phyloP scores from a whole-genome alignment of 2,329 filamentous ascomycete genomes.

The Blastomyces gilchristii region DNA sequence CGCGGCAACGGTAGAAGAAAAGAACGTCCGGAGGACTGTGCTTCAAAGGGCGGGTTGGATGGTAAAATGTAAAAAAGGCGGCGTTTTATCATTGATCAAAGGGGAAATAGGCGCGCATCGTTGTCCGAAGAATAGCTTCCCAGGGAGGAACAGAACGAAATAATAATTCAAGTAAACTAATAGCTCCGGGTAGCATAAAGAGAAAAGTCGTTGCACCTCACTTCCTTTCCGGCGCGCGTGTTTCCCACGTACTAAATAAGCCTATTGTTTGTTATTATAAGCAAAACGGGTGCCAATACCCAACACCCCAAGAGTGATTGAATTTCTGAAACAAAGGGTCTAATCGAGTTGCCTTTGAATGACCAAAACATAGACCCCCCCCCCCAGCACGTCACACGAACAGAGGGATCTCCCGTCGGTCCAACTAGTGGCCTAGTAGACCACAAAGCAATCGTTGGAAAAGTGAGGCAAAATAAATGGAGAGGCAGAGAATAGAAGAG shows the following conservation, averaged over 20 bases:
- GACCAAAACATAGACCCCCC: not conserved
- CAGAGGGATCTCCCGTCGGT: not conserved
- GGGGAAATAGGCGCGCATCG: not conserved
- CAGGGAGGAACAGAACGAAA: not conserved
- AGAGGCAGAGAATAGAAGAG: not conserved
- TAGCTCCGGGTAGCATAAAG: not conserved
- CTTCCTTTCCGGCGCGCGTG: not conserved
- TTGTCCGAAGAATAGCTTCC: not conserved
- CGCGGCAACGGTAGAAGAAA: not conserved
- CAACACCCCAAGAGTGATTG: not conserved
- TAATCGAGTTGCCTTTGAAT: not conserved
- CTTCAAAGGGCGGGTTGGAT: not conserved
- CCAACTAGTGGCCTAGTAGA: not conserved
- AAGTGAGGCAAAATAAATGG: conserved; percentile 8
- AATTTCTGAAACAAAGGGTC: not conserved
- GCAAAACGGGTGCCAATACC: not conserved
- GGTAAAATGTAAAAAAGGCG: not conserved
- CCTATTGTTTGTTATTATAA: not conserved
- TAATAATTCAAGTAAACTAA: not conserved
- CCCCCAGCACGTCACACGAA: conserved; percentile 2
- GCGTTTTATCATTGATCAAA: not conserved
- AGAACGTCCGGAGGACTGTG: not conserved
- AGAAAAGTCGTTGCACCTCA: not conserved
- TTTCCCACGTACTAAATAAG: not conserved
- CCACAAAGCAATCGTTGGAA: not conserved